Percentiles rank a stretch among this genome's conserved stretches.
Evolutionary conservation across 805 yeast genomes (phyloP).

Genomic region (Suhomyces prunicola): DNA sequence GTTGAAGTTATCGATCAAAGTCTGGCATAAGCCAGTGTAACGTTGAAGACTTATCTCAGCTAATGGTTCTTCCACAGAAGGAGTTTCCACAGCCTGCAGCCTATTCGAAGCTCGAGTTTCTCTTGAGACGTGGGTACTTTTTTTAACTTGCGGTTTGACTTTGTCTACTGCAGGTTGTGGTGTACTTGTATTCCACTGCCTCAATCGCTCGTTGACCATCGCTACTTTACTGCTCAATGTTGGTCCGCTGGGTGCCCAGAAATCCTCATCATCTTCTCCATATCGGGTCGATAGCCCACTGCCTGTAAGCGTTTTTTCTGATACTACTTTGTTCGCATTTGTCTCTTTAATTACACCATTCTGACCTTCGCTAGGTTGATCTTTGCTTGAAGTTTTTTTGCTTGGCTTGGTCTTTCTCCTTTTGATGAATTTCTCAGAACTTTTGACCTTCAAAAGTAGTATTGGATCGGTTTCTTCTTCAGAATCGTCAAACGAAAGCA

Average conservation of each 20-base stretch:
- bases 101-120: not conserved
- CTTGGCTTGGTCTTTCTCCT: not conserved
- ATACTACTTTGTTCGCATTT: not conserved
- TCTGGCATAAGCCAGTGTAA: not conserved
- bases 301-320: not conserved
- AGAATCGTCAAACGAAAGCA: not conserved
- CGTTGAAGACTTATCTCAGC: not conserved
- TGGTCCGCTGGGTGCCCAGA: not conserved
- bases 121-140: too few relatives aligned
- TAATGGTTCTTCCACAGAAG: not conserved
- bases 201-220: not conserved
- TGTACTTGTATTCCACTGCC: not conserved
- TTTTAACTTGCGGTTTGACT: not conserved
- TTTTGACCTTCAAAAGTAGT: not conserved
- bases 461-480: not conserved
- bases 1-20: constrained; percentile 3
- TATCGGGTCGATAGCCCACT: not conserved
- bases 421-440: not conserved
- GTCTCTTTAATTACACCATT: not conserved
- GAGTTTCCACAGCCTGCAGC: not conserved
- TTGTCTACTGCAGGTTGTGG: not conserved
- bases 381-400: not conserved
- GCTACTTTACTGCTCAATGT: not conserved
- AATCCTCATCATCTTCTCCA: not conserved
- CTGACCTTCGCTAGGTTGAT: not conserved